Evolutionary conservation across 1,284 basidiomycete species (phyloP).

Genomic region (Pseudozyma sp.): DNA sequence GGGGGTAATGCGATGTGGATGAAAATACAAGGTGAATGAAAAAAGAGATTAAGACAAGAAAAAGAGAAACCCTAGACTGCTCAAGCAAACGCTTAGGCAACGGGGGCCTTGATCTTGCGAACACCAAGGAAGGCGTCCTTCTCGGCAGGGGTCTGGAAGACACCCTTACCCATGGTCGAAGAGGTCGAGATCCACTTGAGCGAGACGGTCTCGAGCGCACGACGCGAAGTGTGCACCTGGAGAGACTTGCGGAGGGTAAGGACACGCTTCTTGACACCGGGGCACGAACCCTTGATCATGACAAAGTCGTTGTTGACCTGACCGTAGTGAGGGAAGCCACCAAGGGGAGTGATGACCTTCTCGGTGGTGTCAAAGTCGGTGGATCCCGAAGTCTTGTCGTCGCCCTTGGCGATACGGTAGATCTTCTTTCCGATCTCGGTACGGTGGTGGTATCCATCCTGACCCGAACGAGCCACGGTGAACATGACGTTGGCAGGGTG

Average conservation of each 20-base stretch:
- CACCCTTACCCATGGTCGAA: conserved; percentile 88
- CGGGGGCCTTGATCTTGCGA: conserved; percentile 47
- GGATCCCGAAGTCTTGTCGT: conserved; percentile 85
- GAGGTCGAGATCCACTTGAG: conserved; percentile 99
- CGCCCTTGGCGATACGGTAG: conserved; percentile 90
- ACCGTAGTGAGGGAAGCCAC: conserved; percentile 99
- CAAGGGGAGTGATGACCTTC: conserved; percentile 97
- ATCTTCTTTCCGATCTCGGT: conserved; percentile 91
- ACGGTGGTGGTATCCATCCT: conserved; percentile 98
- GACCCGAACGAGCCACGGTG: conserved; percentile 99
- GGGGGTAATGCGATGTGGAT: conserved; percentile 26
- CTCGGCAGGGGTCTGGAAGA: conserved; percentile 96
- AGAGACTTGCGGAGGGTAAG: conserved; percentile 75
- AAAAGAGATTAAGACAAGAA: conserved; percentile 12
- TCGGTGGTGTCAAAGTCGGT: conserved; percentile 74
- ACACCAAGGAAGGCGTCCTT: conserved; percentile 91
- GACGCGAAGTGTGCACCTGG: conserved; percentile 67
- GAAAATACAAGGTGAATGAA: conserved; percentile 26
- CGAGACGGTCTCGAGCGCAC: conserved; percentile 87
- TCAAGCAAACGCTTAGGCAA: conserved; percentile 43
- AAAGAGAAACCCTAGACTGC: conserved; percentile 11
- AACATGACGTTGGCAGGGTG: conserved; percentile 99
- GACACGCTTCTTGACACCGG: conserved; percentile 97
- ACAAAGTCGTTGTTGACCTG: conserved; percentile 98
- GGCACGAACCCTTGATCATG: conserved; percentile 81